Evolutionary conservation across 345 rosid species (phyloP), one percentile per base, ranked within the genome.

Genomic region (Linum tenue): DNA sequence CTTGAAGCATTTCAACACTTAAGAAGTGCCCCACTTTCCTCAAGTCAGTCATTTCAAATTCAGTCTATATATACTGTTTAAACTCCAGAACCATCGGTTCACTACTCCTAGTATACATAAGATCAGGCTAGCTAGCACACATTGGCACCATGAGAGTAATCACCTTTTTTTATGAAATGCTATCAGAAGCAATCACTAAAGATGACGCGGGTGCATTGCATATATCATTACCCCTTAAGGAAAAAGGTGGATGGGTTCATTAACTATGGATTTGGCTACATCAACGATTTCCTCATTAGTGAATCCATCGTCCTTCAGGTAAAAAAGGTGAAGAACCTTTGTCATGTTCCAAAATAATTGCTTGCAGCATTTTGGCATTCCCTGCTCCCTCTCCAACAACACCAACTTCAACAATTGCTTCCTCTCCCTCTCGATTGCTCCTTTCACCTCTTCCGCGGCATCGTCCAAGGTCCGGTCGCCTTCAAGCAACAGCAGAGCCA

Each of bases 331-430:
- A 74, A 90, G 60, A 61, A 85, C 85, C 63, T 81, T 83, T 73
- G 79, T 77, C 97, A 88, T 88, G 12, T 88, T 88, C 90, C 92
- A 83, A 59, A 88, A 85, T 44, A 77, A 74, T 43, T 88, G 89
- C 80, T 74, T 88, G 84, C 95, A 86, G 40, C 84, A 73, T 70
- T 89, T 80, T 22, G 96, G 92, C 48, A 94, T 74, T 0, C 40
- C 56, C 70, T 83, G 83, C 7, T 64, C 86, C 22, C 69, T 76
- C 69, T 79, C 91, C 70, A 64, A 78, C 79, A 90, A 68, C 64
- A 84, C 91, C 56, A 80, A 63, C 74, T 69, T 79, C 67, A 82
- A 61, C 63, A 90, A 66, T 39, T 84, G 81, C 68, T 57, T 79
- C 72, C 84, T 84, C 60, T 75, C 70, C 35, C 59, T 58, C 31